A percentile compares a stretch with the other conserved stretches of the same genome.
These are phyloP conservation scores for Pholiota conissans DNA, from an alignment of 768 basidiomycete species.

Conservation along the genomic window DNA sequence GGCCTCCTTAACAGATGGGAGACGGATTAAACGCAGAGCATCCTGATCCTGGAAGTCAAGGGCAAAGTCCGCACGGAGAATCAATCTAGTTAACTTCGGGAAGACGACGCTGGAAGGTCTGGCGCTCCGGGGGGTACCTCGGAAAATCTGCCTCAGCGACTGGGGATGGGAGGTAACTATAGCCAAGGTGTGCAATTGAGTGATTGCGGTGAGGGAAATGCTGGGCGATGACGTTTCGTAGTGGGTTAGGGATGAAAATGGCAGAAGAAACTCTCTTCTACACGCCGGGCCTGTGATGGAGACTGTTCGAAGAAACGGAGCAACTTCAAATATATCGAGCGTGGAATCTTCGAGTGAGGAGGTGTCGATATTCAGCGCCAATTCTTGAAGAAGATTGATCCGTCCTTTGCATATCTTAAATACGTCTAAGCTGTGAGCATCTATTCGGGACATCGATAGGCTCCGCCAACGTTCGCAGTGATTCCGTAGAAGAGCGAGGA, in stretches of 20 bases:
- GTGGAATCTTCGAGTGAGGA: neutral
- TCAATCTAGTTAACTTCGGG: neutral
- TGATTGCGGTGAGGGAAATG: neutral
- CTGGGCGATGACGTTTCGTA: neutral
- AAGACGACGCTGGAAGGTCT: neutral
- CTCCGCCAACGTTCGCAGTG: neutral
- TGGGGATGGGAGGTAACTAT: neutral
- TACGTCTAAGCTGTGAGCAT: too few relatives aligned
- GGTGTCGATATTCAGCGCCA: neutral
- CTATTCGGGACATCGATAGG: neutral
- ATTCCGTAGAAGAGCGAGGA: neutral
- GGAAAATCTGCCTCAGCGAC: neutral
- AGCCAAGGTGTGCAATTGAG: neutral
- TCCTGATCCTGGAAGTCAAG: neutral
- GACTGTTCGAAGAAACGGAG: neutral
- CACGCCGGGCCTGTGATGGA: neutral
- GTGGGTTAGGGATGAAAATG: neutral
- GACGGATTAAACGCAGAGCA: neutral
- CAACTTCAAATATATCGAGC: neutral
- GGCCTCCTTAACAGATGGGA: neutral
- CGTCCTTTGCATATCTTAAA: too few relatives aligned
- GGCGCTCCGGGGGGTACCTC: too few relatives aligned
- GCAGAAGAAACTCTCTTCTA: neutral
- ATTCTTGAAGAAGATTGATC: neutral
- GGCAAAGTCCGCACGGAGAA: neutral